Conservation (phyloP, 345 rosid genomes). For the Sonneratia caseolaris region DNA sequence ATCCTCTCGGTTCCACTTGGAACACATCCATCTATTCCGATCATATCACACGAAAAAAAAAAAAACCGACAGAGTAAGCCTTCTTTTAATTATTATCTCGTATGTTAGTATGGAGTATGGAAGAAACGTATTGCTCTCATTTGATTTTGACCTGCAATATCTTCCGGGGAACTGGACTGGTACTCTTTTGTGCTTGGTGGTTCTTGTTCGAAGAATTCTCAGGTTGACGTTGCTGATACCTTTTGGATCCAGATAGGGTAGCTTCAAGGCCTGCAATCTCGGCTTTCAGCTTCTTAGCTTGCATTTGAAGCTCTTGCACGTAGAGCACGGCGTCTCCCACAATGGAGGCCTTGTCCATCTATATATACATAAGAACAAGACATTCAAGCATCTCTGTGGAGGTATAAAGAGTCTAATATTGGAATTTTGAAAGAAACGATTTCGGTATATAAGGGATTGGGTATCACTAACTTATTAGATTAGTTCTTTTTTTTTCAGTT, state of each 20-base stretch:
- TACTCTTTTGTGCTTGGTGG: slow-evolving; percentile 15
- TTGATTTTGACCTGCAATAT: slow-evolving; percentile 41
- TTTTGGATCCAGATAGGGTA: slow-evolving; percentile 24
- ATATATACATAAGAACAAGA: not conserved
- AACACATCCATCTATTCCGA: slow-evolving; percentile 42
- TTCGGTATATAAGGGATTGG: too few relatives aligned
- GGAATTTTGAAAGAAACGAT: not conserved
- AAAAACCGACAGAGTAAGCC: not conserved
- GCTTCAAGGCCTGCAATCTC: slow-evolving; percentile 64
- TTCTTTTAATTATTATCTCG: not conserved
- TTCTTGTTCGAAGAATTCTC: slow-evolving; percentile 9
- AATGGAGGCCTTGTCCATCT: slow-evolving; percentile 96
- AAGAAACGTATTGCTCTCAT: not conserved
- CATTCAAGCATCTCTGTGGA: not conserved
- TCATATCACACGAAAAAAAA: not conserved
- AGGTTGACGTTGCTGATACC: slow-evolving; percentile 14
- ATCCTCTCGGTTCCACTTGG: slow-evolving; percentile 69
- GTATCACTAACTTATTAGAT: too few relatives aligned
- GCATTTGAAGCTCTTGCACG: slow-evolving; percentile 62
- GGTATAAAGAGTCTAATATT: too few relatives aligned
- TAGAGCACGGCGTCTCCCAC: slow-evolving; percentile 71
- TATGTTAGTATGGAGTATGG: too few relatives aligned
- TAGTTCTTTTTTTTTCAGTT: too few relatives aligned
- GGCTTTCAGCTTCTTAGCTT: slow-evolving; percentile 59
- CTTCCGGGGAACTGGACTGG: slow-evolving; percentile 27